A percentile compares a stretch with the other conserved stretches of the same genome.
Evolutionary conservation across 768 basidiomycete genomes (phyloP).

Genomic region (Botryobasidium botryosum): DNA sequence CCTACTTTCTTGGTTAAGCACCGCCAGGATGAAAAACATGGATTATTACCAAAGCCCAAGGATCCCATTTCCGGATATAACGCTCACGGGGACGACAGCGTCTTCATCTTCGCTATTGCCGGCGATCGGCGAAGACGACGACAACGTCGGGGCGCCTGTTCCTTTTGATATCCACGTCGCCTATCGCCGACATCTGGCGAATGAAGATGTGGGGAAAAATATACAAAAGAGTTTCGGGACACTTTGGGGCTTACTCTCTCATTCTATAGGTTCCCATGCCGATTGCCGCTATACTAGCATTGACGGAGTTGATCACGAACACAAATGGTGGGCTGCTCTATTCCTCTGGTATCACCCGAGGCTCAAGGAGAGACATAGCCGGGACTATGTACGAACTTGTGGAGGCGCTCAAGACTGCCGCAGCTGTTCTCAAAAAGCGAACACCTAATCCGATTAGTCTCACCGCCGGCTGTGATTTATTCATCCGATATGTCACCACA

Average conservation of each 20-base stretch:
- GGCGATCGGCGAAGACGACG: background rate
- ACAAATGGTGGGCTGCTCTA: slow-evolving; percentile 43
- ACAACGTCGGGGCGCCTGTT: background rate
- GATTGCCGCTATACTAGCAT: slow-evolving; percentile 62
- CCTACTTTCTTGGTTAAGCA: no score
- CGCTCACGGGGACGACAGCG: no score
- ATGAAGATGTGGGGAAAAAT: background rate
- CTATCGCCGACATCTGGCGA: background rate
- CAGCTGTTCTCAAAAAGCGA: slow-evolving; percentile 40
- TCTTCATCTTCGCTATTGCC: no score
- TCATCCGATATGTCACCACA: slow-evolving; percentile 74
- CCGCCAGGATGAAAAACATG: no score
- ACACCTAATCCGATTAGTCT: slow-evolving; percentile 66
- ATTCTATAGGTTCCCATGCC: background rate
- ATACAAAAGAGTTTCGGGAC: background rate
- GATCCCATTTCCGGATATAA: no score
- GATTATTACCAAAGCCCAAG: no score
- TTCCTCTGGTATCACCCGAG: slow-evolving; percentile 7
- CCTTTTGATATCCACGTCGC: background rate
- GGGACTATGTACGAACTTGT: slow-evolving; percentile 90
- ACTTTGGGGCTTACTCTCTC: background rate
- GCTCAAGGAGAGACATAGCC: slow-evolving; percentile 27
- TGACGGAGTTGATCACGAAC: slow-evolving; percentile 64
- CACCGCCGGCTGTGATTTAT: slow-evolving; percentile 79
- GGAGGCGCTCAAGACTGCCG: slow-evolving; percentile 62